These are phyloP conservation scores for Balakata baccata DNA, from an alignment of 345 rosid genomes.

Conservation along the genomic window DNA sequence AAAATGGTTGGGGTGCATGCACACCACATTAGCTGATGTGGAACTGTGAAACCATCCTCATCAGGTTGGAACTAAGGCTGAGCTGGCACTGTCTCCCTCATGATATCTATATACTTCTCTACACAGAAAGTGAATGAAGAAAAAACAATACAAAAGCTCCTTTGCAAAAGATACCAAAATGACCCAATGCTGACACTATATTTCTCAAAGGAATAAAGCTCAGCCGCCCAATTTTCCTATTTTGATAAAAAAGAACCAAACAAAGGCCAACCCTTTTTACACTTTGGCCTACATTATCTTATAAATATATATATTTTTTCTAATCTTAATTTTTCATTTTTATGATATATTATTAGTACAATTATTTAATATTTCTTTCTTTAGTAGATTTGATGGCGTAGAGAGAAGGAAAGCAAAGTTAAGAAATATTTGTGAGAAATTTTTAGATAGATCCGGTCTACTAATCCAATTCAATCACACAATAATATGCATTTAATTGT, in stretches of 20 bases:
- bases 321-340: background rate
- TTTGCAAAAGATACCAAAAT: slow-evolving; percentile 42
- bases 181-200: slow-evolving; percentile 60
- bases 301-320: slow-evolving; percentile 18
- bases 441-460: too few relatives aligned
- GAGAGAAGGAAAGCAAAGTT: slow-evolving; percentile 6
- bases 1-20: slow-evolving; percentile 43
- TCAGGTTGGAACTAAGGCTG: slow-evolving; percentile 28
- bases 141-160: slow-evolving; percentile 43
- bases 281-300: background rate
- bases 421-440: slow-evolving; percentile 9
- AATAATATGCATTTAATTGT: too few relatives aligned
- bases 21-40: slow-evolving; percentile 43
- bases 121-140: background rate
- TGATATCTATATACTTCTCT: background rate
- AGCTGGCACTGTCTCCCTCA: slow-evolving; percentile 33
- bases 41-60: slow-evolving; percentile 31
- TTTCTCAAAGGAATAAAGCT: slow-evolving; percentile 22
- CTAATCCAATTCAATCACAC: too few relatives aligned
- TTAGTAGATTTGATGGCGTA: too few relatives aligned
- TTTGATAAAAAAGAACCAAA: too few relatives aligned
- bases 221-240: slow-evolving; percentile 40
- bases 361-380: background rate
- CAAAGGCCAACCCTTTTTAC: slow-evolving; percentile 3
- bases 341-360: background rate